Evolutionary conservation across 2,329 filamentous ascomycete species (phyloP).

Genomic region (Nothomitra cinnamomea): DNA sequence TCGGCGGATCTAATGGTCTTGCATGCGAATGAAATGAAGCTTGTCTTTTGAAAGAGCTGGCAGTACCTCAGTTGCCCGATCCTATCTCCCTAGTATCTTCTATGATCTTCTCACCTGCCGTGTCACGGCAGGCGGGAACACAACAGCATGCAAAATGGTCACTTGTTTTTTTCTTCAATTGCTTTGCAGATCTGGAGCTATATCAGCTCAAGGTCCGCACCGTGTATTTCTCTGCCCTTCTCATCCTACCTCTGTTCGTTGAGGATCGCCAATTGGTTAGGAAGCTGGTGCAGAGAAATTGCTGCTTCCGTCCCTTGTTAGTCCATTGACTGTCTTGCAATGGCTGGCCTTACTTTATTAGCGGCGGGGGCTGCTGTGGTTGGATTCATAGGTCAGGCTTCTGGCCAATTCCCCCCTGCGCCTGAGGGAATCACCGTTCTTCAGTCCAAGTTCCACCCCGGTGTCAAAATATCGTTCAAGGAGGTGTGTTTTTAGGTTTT

Average conservation of each 20-base stretch:
- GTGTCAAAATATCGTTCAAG: slow-evolving; percentile 27
- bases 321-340: not conserved
- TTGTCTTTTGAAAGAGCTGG: no score
- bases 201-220: no score
- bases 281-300: not conserved
- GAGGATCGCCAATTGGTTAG: not conserved
- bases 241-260: not conserved
- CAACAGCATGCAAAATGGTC: no score
- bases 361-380: not conserved
- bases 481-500: slow-evolving; percentile 18
- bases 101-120: no score
- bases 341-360: not conserved
- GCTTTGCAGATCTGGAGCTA: no score
- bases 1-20: no score
- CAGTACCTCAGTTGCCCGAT: no score
- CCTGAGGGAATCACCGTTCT: slow-evolving; percentile 23
- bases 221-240: no score
- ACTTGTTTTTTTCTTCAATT: no score
- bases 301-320: not conserved
- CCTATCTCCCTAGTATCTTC: no score
- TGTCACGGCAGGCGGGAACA: no score
- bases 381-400: not conserved
- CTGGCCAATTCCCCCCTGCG: slow-evolving; percentile 26
- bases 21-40: no score
- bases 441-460: slow-evolving; percentile 22